These are phyloP conservation scores for Colletotrichum tamarilloi DNA, from an alignment of 2,329 filamentous ascomycete species.

Conservation along the genomic window DNA sequence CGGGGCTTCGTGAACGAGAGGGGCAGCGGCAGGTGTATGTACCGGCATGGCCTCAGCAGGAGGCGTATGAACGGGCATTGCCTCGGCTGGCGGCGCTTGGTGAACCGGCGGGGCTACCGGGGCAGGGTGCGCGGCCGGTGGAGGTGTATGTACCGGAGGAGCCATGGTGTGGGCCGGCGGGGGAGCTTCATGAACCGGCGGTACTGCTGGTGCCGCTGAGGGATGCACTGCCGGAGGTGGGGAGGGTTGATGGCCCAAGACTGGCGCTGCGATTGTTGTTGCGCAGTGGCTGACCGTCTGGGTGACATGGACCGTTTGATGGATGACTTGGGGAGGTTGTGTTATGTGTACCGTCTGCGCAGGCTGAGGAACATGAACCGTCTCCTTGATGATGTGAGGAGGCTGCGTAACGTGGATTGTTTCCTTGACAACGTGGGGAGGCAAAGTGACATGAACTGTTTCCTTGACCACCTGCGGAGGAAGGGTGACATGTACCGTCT, in stretches of 20 bases:
- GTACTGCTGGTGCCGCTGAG: background rate
- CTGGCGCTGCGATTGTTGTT: background rate
- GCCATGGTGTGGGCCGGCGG: background rate
- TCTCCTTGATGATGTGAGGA: conserved; percentile 2
- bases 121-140: background rate
- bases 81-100: conserved; percentile 9
- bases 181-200: background rate
- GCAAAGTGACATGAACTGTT: conserved; percentile 23
- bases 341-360: conserved; percentile 22
- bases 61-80: conserved; percentile 14
- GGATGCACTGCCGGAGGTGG: conserved; percentile 14
- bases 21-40: background rate
- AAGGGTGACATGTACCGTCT: conserved; percentile 4
- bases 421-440: conserved; percentile 3
- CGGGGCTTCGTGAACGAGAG: background rate
- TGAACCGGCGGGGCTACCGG: background rate
- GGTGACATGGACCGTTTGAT: conserved; percentile 17
- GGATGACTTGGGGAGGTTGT: conserved; percentile 6
- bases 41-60: background rate
- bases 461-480: conserved; percentile 24
- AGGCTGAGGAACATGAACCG: conserved; percentile 1
- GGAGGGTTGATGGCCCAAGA: background rate
- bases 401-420: conserved; percentile 13
- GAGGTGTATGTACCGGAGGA: conserved; percentile 4
- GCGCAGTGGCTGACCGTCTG: conserved; percentile 23